phyloP scores from a whole-genome alignment of 2,329 filamentous ascomycete species.

The Claviceps paspali region DNA sequence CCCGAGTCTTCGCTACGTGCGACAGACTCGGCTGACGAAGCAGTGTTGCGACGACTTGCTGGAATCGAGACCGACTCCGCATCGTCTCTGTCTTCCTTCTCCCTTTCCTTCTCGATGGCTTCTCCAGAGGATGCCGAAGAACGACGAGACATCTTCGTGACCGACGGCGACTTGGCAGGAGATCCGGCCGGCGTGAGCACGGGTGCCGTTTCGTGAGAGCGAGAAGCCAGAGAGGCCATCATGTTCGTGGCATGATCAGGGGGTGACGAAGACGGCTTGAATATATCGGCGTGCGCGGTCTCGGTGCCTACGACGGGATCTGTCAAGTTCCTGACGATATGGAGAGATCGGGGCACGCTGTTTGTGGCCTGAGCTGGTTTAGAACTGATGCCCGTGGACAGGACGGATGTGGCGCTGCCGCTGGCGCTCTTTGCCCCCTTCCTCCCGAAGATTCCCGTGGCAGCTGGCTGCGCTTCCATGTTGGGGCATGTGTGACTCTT shows the following conservation, averaged over 20 bases:
- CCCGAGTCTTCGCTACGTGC: slow-evolving; percentile 11
- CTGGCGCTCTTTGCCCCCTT: slow-evolving; percentile 26
- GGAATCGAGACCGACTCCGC: slow-evolving; percentile 14
- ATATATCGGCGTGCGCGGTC: slow-evolving; percentile 48
- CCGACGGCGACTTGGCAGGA: slow-evolving; percentile 20
- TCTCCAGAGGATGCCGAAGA: slow-evolving; percentile 35
- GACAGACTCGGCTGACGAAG: slow-evolving; percentile 21
- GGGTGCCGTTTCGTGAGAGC: slow-evolving; percentile 41
- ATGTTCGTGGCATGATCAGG: slow-evolving; percentile 45
- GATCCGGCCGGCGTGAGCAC: slow-evolving; percentile 24
- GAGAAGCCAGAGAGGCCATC: slow-evolving; percentile 54
- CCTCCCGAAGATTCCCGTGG: slow-evolving; percentile 34
- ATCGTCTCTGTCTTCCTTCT: slow-evolving; percentile 22
- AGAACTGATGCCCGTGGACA: slow-evolving; percentile 33
- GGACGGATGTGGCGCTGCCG: slow-evolving; percentile 20
- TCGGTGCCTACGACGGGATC: slow-evolving; percentile 54
- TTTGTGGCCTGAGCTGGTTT: slow-evolving; percentile 22
- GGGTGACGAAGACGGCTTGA: slow-evolving; percentile 38
- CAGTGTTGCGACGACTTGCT: slow-evolving; percentile 20
- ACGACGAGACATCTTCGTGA: slow-evolving; percentile 27
- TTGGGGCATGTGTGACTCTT: slow-evolving; percentile 38
- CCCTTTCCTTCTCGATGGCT: slow-evolving; percentile 23
- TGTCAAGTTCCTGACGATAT: slow-evolving; percentile 30
- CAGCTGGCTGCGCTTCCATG: slow-evolving; percentile 20
- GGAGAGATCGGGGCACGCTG: slow-evolving; percentile 19